These are phyloP conservation scores for Pseudogymnoascus sp. DNA, from an alignment of 2,329 filamentous ascomycete species.

Conservation along the genomic window DNA sequence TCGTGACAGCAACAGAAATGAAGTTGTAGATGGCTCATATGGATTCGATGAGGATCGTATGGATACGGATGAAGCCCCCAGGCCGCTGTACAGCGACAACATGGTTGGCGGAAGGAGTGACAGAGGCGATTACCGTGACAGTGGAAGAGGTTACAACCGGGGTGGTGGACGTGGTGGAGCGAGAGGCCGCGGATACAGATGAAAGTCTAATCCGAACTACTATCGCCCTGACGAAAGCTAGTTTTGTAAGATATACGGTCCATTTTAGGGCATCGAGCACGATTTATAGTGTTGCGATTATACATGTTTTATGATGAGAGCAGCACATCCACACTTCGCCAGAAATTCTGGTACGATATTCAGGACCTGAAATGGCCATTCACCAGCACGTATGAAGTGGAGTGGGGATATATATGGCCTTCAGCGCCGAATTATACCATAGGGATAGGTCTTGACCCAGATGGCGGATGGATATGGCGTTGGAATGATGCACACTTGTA, in stretches of 20 bases:
- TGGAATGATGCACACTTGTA: not conserved
- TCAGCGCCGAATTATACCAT: not conserved
- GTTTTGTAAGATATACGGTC: not conserved
- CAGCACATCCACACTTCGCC: not conserved
- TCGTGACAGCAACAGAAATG: slow-evolving; percentile 23
- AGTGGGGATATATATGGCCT: not conserved
- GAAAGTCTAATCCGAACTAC: slow-evolving; percentile 9
- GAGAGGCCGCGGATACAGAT: slow-evolving; percentile 21
- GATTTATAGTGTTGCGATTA: not conserved
- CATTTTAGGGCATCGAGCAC: not conserved
- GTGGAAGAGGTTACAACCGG: slow-evolving; percentile 18
- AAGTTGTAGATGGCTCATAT: slow-evolving; percentile 29
- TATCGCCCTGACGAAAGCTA: not conserved
- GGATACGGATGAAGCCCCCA: slow-evolving; percentile 24
- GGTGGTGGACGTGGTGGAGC: slow-evolving; percentile 18
- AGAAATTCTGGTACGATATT: not conserved
- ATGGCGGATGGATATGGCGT: not conserved
- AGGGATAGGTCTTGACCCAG: not conserved
- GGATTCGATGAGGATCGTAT: slow-evolving; percentile 29
- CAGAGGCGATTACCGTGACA: slow-evolving; percentile 17
- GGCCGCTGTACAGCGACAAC: slow-evolving; percentile 27
- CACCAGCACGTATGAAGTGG: not conserved
- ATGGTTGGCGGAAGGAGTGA: slow-evolving; percentile 20
- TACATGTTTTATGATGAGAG: not conserved
- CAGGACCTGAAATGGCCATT: not conserved